A percentile compares a stretch with the other conserved stretches of the same genome.
phyloP scores from a whole-genome alignment of 176 grass and related monocot species.

The Guadua angustifolia region DNA sequence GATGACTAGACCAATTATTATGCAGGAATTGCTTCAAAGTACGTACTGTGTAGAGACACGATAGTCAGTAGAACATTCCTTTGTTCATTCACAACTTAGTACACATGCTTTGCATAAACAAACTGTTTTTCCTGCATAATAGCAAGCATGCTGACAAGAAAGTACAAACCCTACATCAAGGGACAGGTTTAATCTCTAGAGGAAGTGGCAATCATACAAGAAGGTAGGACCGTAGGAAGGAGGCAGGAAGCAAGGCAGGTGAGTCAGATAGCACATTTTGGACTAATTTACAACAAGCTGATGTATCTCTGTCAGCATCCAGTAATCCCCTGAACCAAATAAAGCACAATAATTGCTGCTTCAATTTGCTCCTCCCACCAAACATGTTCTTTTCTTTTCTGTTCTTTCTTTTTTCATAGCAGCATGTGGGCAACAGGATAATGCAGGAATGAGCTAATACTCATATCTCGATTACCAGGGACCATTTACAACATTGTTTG shows the following conservation, averaged over 20 bases:
- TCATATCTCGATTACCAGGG: slow-evolving; percentile 4
- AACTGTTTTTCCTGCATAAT: background rate
- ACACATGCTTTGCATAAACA: background rate
- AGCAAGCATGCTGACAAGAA: slow-evolving; percentile 27
- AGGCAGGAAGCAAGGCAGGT: slow-evolving; percentile 41
- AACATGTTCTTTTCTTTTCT: background rate
- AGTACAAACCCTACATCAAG: slow-evolving; percentile 26
- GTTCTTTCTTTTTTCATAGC: slow-evolving; percentile 26
- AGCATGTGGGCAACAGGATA: slow-evolving; percentile 18
- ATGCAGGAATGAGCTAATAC: background rate
- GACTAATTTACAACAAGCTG: slow-evolving; percentile 24
- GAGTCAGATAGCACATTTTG: slow-evolving; percentile 32
- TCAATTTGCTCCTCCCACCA: slow-evolving; percentile 47
- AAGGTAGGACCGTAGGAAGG: slow-evolving; percentile 40
- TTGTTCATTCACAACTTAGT: slow-evolving; percentile 6
- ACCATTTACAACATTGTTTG: background rate
- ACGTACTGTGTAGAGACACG: background rate
- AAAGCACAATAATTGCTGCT: slow-evolving; percentile 52
- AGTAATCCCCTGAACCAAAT: slow-evolving; percentile 40
- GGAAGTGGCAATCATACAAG: slow-evolving; percentile 47
- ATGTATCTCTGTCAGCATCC: slow-evolving; percentile 54
- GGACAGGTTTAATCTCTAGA: slow-evolving; percentile 8
- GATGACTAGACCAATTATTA: slow-evolving; percentile 26
- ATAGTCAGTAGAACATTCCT: slow-evolving; percentile 4
- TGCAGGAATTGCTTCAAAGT: background rate